Base-by-base conservation (phyloP, 805 yeast species). In the Wickerhamomyces bisporus region DNA sequence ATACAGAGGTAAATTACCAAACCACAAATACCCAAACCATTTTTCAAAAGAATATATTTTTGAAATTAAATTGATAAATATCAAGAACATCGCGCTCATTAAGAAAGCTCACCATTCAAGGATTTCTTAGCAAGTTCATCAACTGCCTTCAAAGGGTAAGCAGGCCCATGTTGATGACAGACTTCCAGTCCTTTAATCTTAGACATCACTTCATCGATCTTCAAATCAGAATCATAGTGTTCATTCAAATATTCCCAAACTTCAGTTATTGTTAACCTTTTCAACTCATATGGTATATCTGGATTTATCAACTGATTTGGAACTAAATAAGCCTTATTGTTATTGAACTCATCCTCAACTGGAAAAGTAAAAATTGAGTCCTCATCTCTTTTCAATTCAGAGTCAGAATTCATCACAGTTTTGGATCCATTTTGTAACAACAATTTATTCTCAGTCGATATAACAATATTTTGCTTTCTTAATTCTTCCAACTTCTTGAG, bases 101-200 rank as follows among this genome's bases (percentile, higher is more conserved):
- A n/a, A n/a, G n/a, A 9, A 13, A 6, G 14, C 14, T 14, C 20
- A 3, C 32, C 28, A 18, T 18, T 13, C 15, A 19, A 20, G n/a
- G 25, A 27, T 8, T 37, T 32, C 16, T 44, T 27, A 15, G 71
- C 53, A 11, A 64, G 58, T 30, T 61, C 50, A 42, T 76, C 70
- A 15, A 78, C 70, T 36, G 65, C 26, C 2, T 51, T 54, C 27
- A 75, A 43, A 1, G 75, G 68, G 47, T 79, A 79, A 1, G 83
- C 85, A 7, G 86, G 84, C 0, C 95, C 96, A 50, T 65, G 71
- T 2, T 89, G 93, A 55, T 86, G 91, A 53, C 95, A 86, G 27
- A 65, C 69, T 55, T 85, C 95, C 25, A 71, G 58, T 2, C 93
- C 94, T 52, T 68, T 73, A 38, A 87, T 65, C 20, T 57, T 58